Conservation (phyloP, 116 monocot genomes). For the Trichopus zeylanicus region DNA sequence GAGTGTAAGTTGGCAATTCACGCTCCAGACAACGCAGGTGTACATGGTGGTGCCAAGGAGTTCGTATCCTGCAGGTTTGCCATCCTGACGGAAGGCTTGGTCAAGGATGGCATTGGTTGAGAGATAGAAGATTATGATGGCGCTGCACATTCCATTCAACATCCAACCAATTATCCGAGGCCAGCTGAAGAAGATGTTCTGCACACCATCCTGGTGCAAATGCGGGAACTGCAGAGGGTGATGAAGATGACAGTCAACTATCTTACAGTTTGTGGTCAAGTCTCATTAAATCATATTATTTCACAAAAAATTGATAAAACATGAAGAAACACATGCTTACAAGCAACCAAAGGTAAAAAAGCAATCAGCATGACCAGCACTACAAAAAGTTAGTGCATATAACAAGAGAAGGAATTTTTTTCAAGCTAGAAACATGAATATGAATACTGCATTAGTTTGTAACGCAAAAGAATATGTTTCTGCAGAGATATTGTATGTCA, state of each 20-base stretch:
- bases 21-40: conserved; percentile 72
- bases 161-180: conserved; percentile 62
- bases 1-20: conserved; percentile 82
- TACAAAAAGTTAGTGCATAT: too few species aligned
- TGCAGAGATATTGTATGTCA: too few species aligned
- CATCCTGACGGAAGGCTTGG: conserved; percentile 56
- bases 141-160: conserved; percentile 47
- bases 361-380: too few species aligned
- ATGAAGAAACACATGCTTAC: too few species aligned
- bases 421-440: too few species aligned
- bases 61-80: conserved; percentile 24
- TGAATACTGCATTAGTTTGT: too few species aligned
- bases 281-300: too few species aligned
- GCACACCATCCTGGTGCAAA: conserved; percentile 78
- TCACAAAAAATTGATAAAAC: too few species aligned
- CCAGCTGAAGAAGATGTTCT: conserved; percentile 79
- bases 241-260: neutral
- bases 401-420: too few species aligned
- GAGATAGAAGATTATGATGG: conserved; percentile 57
- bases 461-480: too few species aligned
- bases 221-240: conserved; percentile 46
- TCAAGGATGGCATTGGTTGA: conserved; percentile 27
- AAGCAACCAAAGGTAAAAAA: too few species aligned
- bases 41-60: conserved; percentile 65
- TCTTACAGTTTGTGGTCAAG: neutral